Evolutionary conservation across 2,329 filamentous ascomycete species (phyloP).

Genomic region (Microcyclosporella mali): DNA sequence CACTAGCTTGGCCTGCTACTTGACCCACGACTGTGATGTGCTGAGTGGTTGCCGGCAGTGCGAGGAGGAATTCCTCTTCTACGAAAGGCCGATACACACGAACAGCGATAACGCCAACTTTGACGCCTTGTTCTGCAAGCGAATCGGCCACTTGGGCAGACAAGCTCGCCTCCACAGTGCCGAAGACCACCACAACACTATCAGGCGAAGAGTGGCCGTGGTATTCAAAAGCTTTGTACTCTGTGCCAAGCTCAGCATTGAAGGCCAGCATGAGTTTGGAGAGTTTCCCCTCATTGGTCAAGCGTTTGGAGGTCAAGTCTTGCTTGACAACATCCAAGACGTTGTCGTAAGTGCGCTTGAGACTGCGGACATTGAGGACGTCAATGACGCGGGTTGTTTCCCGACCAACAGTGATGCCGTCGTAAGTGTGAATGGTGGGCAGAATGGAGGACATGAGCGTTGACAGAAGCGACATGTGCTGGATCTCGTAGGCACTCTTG

Average conservation of each 20-base stretch:
- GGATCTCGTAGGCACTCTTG: slow-evolving; percentile 79
- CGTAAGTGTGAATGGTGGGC: slow-evolving; percentile 71
- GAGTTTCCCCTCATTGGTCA: slow-evolving; percentile 67
- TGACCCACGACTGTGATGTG: slow-evolving; percentile 84
- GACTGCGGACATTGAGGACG: slow-evolving; percentile 64
- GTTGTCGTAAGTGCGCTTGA: slow-evolving; percentile 63
- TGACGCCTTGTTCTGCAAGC: slow-evolving; percentile 65
- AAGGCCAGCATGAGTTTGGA: slow-evolving; percentile 64
- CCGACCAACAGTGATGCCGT: slow-evolving; percentile 74
- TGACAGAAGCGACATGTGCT: slow-evolving; percentile 90
- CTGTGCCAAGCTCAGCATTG: slow-evolving; percentile 87
- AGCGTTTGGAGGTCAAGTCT: slow-evolving; percentile 46
- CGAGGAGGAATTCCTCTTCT: slow-evolving; percentile 84
- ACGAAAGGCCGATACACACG: slow-evolving; percentile 92
- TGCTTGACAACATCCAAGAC: slow-evolving; percentile 58
- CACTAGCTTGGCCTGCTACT: slow-evolving; percentile 65
- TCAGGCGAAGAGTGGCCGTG: slow-evolving; percentile 74
- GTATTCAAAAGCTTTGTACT: slow-evolving; percentile 93
- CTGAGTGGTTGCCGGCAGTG: slow-evolving; percentile 67
- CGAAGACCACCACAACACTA: slow-evolving; percentile 83
- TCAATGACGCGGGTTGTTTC: slow-evolving; percentile 80
- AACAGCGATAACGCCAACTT: slow-evolving; percentile 83
- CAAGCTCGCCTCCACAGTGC: slow-evolving; percentile 82
- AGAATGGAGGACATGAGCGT: slow-evolving; percentile 71
- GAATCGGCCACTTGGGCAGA: slow-evolving; percentile 72